phyloP scores from a whole-genome alignment of 768 basidiomycete genomes.

The Royoungia palumana region DNA sequence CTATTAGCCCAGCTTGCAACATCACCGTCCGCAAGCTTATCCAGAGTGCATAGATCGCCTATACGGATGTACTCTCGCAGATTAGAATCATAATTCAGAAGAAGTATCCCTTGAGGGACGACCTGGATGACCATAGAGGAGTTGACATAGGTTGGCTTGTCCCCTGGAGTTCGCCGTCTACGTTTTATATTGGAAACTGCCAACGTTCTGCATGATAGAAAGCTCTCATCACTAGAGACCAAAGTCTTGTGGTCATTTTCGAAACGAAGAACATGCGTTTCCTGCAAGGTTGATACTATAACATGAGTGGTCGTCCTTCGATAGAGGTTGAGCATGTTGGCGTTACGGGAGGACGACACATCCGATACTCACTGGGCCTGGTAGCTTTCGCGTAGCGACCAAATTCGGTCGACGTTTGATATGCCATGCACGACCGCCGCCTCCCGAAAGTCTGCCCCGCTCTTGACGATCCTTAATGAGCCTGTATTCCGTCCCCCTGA shows the following conservation, averaged over 20 bases:
- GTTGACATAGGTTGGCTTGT: constrained; percentile 33
- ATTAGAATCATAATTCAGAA: constrained; percentile 54
- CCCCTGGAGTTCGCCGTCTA: constrained; percentile 14
- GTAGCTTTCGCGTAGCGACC: constrained; percentile 51
- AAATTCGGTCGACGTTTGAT: constrained; percentile 54
- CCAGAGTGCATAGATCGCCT: constrained; percentile 39
- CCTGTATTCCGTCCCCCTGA: constrained; percentile 80
- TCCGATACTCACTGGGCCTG: constrained; percentile 45
- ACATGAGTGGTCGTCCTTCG: constrained; percentile 54
- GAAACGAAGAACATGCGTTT: constrained; percentile 54
- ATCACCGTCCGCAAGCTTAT: constrained; percentile 25
- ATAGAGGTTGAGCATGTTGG: not conserved
- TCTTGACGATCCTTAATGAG: constrained; percentile 71
- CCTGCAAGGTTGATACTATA: constrained; percentile 55
- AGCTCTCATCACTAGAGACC: constrained; percentile 38
- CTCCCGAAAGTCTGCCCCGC: constrained; percentile 77
- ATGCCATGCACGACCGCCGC: constrained; percentile 57
- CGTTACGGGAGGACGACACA: too few species aligned
- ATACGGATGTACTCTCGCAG: constrained; percentile 41
- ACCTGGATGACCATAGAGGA: constrained; percentile 71
- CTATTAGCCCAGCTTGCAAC: constrained; percentile 24
- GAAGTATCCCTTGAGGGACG: constrained; percentile 50
- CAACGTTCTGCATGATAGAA: constrained; percentile 57
- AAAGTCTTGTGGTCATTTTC: constrained; percentile 24
- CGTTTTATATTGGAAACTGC: constrained; percentile 55